These are phyloP conservation scores for Kwoniella dejecticola DNA, from an alignment of 768 basidiomycete genomes.

Conservation along the genomic window DNA sequence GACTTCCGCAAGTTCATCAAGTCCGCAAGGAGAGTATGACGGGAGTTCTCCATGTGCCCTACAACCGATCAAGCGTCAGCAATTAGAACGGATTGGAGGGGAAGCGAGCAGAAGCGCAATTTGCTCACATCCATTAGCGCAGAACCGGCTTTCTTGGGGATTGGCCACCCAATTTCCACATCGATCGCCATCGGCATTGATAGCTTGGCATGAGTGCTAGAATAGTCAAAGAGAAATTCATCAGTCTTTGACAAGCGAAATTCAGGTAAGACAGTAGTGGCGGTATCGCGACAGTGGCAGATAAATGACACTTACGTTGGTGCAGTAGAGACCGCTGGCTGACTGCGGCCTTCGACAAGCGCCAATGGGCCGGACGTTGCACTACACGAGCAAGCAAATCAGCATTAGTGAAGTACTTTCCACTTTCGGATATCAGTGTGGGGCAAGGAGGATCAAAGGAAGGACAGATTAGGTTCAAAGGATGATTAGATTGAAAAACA, in stretches of 20 bases:
- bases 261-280: not conserved
- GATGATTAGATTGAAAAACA: not conserved
- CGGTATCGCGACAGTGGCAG: not conserved
- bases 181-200: conserved; percentile 22
- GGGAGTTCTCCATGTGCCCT: conserved; percentile 25
- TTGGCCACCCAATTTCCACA: conserved; percentile 21
- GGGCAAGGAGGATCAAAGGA: not conserved
- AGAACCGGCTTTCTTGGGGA: conserved; percentile 11
- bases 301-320: conserved; percentile 10
- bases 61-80: not conserved
- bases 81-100: not conserved
- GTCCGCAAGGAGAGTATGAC: conserved; percentile 8
- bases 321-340: conserved; percentile 19
- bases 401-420: no score
- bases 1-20: conserved; percentile 8
- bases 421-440: not conserved
- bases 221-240: not conserved
- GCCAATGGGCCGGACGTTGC: conserved; percentile 24
- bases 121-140: conserved; percentile 23
- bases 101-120: not conserved
- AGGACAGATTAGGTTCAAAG: not conserved
- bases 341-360: conserved; percentile 17
- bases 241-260: conserved; percentile 3
- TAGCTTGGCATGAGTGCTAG: conserved; percentile 25
- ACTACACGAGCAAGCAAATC: conserved; percentile 3